phyloP scores from a whole-genome alignment of 345 rosid species.

The Erysimum cheiranthoides region DNA sequence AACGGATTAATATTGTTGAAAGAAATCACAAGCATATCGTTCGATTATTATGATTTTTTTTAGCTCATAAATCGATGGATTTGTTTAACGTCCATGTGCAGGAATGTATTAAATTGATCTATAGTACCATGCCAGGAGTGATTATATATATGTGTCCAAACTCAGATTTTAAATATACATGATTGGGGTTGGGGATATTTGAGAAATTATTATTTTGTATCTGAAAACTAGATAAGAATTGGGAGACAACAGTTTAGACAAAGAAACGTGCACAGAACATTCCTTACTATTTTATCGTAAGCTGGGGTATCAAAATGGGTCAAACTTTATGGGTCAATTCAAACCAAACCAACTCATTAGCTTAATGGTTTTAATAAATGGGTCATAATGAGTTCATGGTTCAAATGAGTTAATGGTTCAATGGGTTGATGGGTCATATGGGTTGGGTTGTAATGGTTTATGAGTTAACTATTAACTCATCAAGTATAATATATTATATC shows the following conservation, averaged over 20 bases:
- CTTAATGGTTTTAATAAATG: too few species aligned
- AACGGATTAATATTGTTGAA: background rate
- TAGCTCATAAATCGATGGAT: background rate
- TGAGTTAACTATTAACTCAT: too few species aligned
- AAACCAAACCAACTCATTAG: too few species aligned
- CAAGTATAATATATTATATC: too few species aligned
- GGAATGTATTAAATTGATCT: conserved; percentile 8
- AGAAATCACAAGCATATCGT: background rate
- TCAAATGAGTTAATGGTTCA: too few species aligned
- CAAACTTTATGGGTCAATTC: too few species aligned
- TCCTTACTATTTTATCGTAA: conserved; percentile 12
- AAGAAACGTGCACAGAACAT: conserved; percentile 39
- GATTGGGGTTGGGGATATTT: conserved; percentile 18
- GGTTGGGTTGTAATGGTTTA: too few species aligned
- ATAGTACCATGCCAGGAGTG: background rate
- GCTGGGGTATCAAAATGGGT: too few species aligned
- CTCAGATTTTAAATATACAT: conserved; percentile 7
- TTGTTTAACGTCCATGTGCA: conserved; percentile 2
- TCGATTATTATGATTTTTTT: background rate
- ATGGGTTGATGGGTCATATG: too few species aligned
- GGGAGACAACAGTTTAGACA: conserved; percentile 38
- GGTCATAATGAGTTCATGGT: too few species aligned
- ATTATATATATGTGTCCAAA: conserved; percentile 21
- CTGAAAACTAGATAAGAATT: conserved; percentile 28
- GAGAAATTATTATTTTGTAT: conserved; percentile 5